A percentile compares a stretch with the other conserved stretches of the same genome.
phyloP scores from a whole-genome alignment of 164 flowering plant species.

The Santalum album region DNA sequence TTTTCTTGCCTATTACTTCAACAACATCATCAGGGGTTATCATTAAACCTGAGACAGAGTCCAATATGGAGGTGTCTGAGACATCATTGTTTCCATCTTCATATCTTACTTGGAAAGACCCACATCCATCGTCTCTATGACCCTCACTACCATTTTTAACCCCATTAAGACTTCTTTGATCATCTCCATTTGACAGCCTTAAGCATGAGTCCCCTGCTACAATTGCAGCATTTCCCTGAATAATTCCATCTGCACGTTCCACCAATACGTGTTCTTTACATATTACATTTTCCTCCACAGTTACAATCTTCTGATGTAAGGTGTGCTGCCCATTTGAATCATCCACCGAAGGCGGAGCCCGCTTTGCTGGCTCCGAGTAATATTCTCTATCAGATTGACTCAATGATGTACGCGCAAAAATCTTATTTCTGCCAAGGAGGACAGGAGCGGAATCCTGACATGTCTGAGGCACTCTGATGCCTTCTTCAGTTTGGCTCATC shows the following conservation, averaged over 20 bases:
- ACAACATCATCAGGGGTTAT: slow-evolving; percentile 71
- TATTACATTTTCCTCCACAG: slow-evolving; percentile 3
- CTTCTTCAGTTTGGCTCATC: slow-evolving; percentile 4
- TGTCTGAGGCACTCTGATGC: background rate
- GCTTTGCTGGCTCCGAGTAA: slow-evolving; percentile 7
- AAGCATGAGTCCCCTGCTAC: slow-evolving; percentile 13
- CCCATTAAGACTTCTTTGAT: slow-evolving; percentile 17
- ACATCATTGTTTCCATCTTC: slow-evolving; percentile 34
- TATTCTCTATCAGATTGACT: background rate
- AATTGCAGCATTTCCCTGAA: slow-evolving; percentile 10
- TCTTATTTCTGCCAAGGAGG: slow-evolving; percentile 4
- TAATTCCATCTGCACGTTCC: background rate
- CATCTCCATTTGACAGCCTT: slow-evolving; percentile 14
- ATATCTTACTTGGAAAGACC: slow-evolving; percentile 17
- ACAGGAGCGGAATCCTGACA: slow-evolving; percentile 1
- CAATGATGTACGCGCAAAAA: slow-evolving; percentile 9
- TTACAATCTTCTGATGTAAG: background rate
- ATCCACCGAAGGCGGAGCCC: slow-evolving; percentile 4
- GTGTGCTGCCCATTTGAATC: background rate
- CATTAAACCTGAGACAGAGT: slow-evolving; percentile 31
- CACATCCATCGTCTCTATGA: slow-evolving; percentile 14
- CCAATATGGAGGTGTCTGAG: slow-evolving; percentile 50
- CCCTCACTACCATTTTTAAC: slow-evolving; percentile 15
- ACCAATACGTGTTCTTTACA: background rate
- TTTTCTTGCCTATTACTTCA: slow-evolving; percentile 58